Evolutionary conservation across 805 yeast species (phyloP).

Genomic region (Candida germanica): DNA sequence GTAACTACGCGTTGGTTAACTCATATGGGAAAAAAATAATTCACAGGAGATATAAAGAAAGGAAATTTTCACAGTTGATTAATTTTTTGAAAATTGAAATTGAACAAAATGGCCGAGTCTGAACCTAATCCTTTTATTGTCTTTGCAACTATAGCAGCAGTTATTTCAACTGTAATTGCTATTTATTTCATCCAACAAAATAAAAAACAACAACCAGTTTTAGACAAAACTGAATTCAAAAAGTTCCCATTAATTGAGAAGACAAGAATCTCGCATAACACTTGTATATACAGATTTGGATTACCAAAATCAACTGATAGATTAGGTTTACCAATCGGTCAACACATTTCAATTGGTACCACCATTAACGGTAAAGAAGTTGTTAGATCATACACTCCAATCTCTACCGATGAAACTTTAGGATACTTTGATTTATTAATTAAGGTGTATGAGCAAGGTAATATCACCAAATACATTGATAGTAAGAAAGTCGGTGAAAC

Average conservation of each 20-base stretch:
- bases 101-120: background rate
- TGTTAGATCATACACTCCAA: constrained; percentile 87
- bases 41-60: background rate
- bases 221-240: constrained; percentile 65
- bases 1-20: constrained; percentile 1
- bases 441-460: constrained; percentile 83
- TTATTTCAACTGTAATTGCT: constrained; percentile 32
- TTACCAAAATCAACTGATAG: constrained; percentile 71
- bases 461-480: constrained; percentile 72
- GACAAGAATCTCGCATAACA: constrained; percentile 72
- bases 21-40: background rate
- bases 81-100: no score
- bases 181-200: constrained; percentile 32
- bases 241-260: constrained; percentile 79
- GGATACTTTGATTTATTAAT: constrained; percentile 85
- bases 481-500: constrained; percentile 74
- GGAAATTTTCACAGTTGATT: background rate
- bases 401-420: constrained; percentile 70
- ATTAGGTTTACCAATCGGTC: constrained; percentile 91
- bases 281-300: constrained; percentile 79
- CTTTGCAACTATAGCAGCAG: constrained; percentile 38
- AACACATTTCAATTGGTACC: constrained; percentile 82
- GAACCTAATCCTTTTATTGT: constrained; percentile 41
- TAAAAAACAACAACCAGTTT: constrained; percentile 46
- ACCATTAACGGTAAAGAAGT: constrained; percentile 74